Conservation (phyloP, 176 grass and related monocot genomes). For the Avena sativa region DNA sequence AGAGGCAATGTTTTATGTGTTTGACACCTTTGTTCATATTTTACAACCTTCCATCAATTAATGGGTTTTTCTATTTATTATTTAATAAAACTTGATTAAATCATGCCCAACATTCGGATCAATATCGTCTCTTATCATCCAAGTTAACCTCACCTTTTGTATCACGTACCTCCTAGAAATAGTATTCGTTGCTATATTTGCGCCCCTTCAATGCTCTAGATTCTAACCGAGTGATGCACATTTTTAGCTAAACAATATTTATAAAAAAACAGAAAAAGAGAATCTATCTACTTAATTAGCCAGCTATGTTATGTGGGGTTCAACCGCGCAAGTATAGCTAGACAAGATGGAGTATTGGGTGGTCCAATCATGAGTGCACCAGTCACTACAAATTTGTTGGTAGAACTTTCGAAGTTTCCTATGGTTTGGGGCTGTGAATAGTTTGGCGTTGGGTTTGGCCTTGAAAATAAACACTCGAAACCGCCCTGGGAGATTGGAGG, state of each 20-base stretch:
- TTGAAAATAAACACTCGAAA: not conserved
- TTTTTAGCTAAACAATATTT: not conserved
- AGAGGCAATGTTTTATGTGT: not conserved
- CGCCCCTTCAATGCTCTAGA: not conserved
- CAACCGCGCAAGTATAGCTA: not conserved
- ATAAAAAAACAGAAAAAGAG: too few relatives aligned
- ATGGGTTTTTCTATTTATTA: not conserved
- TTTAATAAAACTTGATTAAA: not conserved
- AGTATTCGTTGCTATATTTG: not conserved
- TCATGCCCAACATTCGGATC: not conserved
- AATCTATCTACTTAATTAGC: not conserved
- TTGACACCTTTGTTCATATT: not conserved
- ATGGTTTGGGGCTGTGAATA: not conserved
- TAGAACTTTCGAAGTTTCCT: not conserved
- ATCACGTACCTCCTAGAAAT: not conserved
- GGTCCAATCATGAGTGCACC: not conserved
- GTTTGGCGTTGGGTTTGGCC: not conserved
- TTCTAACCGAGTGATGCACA: not conserved
- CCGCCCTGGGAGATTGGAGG: not conserved
- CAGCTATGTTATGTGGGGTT: not conserved
- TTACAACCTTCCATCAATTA: not conserved
- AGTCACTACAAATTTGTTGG: not conserved
- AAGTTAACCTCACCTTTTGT: not conserved
- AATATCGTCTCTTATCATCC: not conserved
- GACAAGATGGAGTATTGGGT: conserved; percentile 30